Conservation (phyloP, 129 eudicot genomes). For the Erigeron canadensis region DNA sequence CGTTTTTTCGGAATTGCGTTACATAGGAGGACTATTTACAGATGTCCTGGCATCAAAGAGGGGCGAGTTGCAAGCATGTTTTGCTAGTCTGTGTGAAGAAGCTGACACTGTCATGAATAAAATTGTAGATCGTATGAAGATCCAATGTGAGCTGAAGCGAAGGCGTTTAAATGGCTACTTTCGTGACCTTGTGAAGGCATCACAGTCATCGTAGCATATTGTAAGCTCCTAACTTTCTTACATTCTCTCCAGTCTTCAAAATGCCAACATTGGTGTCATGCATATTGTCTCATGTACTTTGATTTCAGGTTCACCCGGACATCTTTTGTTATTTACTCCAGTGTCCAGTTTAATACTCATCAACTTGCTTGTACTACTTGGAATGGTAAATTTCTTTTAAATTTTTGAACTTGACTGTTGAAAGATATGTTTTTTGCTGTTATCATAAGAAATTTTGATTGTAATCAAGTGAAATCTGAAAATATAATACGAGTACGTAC, state of each 20-base stretch:
- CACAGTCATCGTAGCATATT: not conserved
- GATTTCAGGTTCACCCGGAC: not conserved
- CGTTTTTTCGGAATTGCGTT: not conserved
- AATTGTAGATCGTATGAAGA: slow-evolving; percentile 1
- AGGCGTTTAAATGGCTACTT: not conserved
- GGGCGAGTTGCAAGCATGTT: not conserved
- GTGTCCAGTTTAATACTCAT: not conserved
- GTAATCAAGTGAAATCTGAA: no score
- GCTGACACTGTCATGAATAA: not conserved
- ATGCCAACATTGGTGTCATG: not conserved
- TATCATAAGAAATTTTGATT: no score
- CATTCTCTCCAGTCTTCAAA: not conserved
- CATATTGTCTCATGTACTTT: not conserved
- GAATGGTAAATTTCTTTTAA: not conserved
- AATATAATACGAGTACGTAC: no score
- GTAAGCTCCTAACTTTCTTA: not conserved
- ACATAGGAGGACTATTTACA: not conserved
- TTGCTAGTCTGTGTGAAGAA: slow-evolving; percentile 6
- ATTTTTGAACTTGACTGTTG: no score
- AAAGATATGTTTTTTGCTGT: no score
- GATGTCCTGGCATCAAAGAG: slow-evolving; percentile 1
- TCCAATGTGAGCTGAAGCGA: not conserved
- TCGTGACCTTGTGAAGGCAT: not conserved
- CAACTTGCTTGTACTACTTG: not conserved
- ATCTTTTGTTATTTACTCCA: not conserved